These are phyloP conservation scores for Bipolaris victoriae DNA, from an alignment of 2,329 filamentous ascomycete genomes.

Conservation along the genomic window DNA sequence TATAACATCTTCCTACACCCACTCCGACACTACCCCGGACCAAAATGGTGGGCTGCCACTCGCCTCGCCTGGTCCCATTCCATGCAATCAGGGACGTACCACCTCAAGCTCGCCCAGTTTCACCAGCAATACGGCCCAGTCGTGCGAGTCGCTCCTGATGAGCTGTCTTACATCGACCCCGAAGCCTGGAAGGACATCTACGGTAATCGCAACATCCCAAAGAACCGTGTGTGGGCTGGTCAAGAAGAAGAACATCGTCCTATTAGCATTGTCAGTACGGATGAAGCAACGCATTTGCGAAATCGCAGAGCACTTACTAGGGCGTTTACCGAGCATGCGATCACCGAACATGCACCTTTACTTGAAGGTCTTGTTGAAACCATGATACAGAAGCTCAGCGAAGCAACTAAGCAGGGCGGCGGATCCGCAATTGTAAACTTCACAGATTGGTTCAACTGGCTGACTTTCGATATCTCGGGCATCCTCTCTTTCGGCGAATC, in stretches of 20 bases:
- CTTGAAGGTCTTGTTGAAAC: slow-evolving; percentile 45
- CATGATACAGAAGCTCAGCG: slow-evolving; percentile 32
- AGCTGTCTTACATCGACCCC: slow-evolving; percentile 54
- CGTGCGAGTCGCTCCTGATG: slow-evolving; percentile 56
- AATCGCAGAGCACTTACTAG: slow-evolving; percentile 46
- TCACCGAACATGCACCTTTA: slow-evolving; percentile 50
- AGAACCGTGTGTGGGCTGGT: slow-evolving; percentile 20
- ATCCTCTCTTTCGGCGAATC: slow-evolving; percentile 60
- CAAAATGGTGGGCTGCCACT: slow-evolving; percentile 36
- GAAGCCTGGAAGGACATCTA: slow-evolving; percentile 55
- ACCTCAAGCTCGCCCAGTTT: slow-evolving; percentile 15
- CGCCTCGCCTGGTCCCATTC: slow-evolving; percentile 42
- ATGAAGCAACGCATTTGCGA: slow-evolving; percentile 28
- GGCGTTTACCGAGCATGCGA: slow-evolving; percentile 53
- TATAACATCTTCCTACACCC: slow-evolving; percentile 30
- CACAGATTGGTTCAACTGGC: slow-evolving; percentile 22
- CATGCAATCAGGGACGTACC: slow-evolving; percentile 21
- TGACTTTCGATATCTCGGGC: slow-evolving; percentile 40
- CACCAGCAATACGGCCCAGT: slow-evolving; percentile 48
- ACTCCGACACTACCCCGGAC: slow-evolving; percentile 21
- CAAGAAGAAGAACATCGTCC: slow-evolving; percentile 16
- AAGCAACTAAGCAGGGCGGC: slow-evolving; percentile 15
- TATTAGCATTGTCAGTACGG: slow-evolving; percentile 18
- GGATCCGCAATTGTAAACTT: slow-evolving; percentile 25
- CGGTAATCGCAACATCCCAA: slow-evolving; percentile 18